Evolutionary conservation across 2,329 filamentous ascomycete genomes (phyloP), one percentile per base, ranked within the genome.

Genomic region (Chaetomiaceae sp.): DNA sequence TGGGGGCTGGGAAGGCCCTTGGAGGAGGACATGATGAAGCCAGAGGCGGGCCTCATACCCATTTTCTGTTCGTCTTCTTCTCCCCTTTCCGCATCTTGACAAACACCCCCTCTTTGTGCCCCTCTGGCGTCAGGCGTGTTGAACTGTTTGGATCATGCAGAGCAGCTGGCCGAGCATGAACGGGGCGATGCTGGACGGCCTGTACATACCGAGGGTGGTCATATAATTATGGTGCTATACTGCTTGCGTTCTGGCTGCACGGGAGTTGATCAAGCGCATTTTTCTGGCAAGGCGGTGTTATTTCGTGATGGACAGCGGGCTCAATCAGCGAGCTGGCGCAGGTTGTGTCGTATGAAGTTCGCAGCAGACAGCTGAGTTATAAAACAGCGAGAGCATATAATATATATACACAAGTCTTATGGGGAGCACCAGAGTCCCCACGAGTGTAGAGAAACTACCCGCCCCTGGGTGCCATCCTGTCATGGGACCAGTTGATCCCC

Each of bases 41-140:
- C n/a, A n/a, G n/a, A n/a, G n/a, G n/a, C 22, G 22, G 6, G 6
- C 9, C 22, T 24, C 22, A 6, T 24, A 6, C 9, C 22, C 22
- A 6, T 24, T 24, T 24, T 24, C 9, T 24, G 5, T 24, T 24
- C 9, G 5, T 24, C 9, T 24, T 24, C 9, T 24, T 27, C 9
- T 3, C 29, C 17, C 30, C 27, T 43, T 26, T 17, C 22, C 7
- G 10, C 8, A 8, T 17, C 4, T 30, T 8, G 15, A 8, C 12
- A 32, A 36, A 18, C 11, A 19, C 36, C 26, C 10, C 22, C 15
- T 43, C 24, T 38, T 36, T 10, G 17, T 48, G 36, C n/a, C 10
- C n/a, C 35, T 34, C 34, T 10, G 47, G 47, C 37, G 42, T 49
- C 17, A 14, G 41, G 33, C 33, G 32, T 12, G 33, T 29, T 48